Evolutionary conservation across 2,329 filamentous ascomycete species (phyloP).

Genomic region (Rhinocladiella mackenziei): DNA sequence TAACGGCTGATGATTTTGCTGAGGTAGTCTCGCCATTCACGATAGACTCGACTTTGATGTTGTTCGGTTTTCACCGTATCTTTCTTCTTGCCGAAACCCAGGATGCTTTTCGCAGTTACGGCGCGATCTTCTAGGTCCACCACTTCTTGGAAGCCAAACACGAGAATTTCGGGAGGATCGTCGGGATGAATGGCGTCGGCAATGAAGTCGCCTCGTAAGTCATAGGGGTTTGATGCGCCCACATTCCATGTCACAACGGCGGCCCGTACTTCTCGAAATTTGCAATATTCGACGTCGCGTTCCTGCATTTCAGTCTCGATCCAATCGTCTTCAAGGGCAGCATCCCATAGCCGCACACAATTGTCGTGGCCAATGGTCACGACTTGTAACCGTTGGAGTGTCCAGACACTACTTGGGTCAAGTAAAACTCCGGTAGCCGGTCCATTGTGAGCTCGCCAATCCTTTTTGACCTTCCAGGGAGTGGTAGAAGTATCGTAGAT

Average conservation of each 20-base stretch:
- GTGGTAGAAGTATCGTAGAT: conserved; percentile 78
- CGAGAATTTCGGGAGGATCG: conserved; percentile 77
- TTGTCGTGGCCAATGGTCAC: conserved; percentile 85
- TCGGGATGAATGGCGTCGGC: conserved; percentile 72
- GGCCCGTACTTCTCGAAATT: conserved; percentile 75
- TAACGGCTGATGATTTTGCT: conserved; percentile 76
- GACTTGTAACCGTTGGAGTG: conserved; percentile 76
- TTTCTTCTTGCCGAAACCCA: conserved; percentile 74
- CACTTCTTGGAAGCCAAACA: conserved; percentile 98
- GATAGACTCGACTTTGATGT: conserved; percentile 95
- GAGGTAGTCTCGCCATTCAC: conserved; percentile 91
- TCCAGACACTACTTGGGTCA: conserved; percentile 80
- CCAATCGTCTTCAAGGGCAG: conserved; percentile 88
- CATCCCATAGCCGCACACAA: conserved; percentile 82
- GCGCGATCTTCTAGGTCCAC: conserved; percentile 97
- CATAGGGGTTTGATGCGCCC: conserved; percentile 86
- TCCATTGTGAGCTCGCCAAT: conserved; percentile 87
- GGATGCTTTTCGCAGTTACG: conserved; percentile 89
- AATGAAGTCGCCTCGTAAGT: conserved; percentile 73
- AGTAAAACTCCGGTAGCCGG: conserved; percentile 73
- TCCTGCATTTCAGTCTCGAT: conserved; percentile 85
- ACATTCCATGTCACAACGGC: conserved; percentile 94
- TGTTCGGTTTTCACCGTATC: conserved; percentile 71
- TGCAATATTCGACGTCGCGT: conserved; percentile 76
- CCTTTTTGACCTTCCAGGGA: conserved; percentile 90